Evolutionary conservation across 176 grass and related monocot genomes (phyloP).

Genomic region (Oryza coarctata): DNA sequence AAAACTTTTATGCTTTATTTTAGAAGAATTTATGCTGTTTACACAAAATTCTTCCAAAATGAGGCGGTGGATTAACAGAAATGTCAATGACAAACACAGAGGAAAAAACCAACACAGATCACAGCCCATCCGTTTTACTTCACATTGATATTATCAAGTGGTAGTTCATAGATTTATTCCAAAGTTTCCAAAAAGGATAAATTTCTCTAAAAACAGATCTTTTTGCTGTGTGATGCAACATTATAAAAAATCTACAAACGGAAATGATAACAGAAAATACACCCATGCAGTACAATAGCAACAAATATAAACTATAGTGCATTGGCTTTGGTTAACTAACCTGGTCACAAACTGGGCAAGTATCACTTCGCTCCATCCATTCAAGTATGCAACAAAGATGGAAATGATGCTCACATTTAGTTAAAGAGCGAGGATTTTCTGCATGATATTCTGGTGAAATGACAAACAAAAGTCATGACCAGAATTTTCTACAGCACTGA

Average conservation of each 20-base stretch:
- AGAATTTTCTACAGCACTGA: background rate
- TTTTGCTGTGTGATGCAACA: background rate
- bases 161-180: background rate
- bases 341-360: conserved; percentile 88
- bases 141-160: background rate
- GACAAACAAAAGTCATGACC: conserved; percentile 19
- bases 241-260: background rate
- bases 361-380: conserved; percentile 90
- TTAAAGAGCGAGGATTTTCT: conserved; percentile 75
- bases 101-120: background rate
- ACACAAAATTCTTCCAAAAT: background rate
- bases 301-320: background rate
- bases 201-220: background rate
- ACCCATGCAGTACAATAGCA: background rate
- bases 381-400: conserved; percentile 90
- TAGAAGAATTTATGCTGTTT: background rate
- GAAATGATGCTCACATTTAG: conserved; percentile 86
- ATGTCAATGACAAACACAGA: background rate
- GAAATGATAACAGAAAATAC: conserved; percentile 1
- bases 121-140: background rate
- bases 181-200: background rate
- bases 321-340: conserved; percentile 37
- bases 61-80: background rate
- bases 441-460: conserved; percentile 71
- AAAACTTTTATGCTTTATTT: background rate